Base-by-base conservation (phyloP, 2,329 filamentous ascomycete species). In the Cladosporium sp. region DNA sequence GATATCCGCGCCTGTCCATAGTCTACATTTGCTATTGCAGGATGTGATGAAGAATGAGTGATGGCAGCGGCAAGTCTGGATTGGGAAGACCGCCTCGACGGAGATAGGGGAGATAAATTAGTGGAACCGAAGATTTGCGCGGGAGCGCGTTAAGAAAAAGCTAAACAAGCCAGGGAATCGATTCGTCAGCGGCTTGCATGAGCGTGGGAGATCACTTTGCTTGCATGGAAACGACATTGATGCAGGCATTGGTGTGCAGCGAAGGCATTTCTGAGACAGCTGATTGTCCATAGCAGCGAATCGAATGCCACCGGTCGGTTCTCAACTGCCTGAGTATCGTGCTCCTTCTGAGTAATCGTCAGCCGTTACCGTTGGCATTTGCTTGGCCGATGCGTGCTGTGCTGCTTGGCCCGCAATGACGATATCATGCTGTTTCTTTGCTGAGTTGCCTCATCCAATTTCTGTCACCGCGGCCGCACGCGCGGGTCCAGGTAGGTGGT, bases 151-250 rank as follows among this genome's bases (percentile, higher is more conserved):
- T 21, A 46, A 46, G n/a, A 46, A 46, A 46, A 46, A 11, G 40
- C 40, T 46, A 46, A 46, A 46, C 40, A 46, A 10, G 10, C n/a
- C n/a, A 46, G 5, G 40, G 40, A 21, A 46, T 21, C n/a, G 40
- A 46, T 46, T 46, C 52, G 52, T 55, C 52, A 55, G 52, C 52
- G 52, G 52, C 52, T 55, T 55, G 52, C 52, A 55, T 29, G n/a
- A 21, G 12, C 28, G n/a, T 55, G 52, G 52, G 52, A 11, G 37
- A 21, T 46, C n/a, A 46, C 40, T 21, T 10, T 46, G 40, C 2
- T 55, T 33, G 28, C 52, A 55, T 28, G 31, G 52, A 33, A 55
- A 33, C 52, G 31, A 55, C 28, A n/a, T 55, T n/a, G 29, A 21
- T 46, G 40, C 7, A 46, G 40, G 2, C 40, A 46, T 46, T 21